These are phyloP conservation scores for Cucurbita moschata DNA, from an alignment of 306 rosid genomes.

Conservation along the genomic window DNA sequence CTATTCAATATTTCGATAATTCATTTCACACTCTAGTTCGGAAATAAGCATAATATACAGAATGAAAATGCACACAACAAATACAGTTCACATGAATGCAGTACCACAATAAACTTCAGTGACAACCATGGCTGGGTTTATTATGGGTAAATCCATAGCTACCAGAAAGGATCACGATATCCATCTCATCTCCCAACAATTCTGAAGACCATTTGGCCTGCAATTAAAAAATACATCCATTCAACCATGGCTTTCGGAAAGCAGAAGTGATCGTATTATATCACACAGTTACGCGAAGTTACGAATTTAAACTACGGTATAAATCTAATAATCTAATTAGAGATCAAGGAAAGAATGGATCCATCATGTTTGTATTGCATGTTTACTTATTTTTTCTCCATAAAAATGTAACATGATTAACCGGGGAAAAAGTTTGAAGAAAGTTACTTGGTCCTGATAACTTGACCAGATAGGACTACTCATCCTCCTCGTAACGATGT, in stretches of 20 bases:
- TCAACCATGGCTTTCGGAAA: neutral
- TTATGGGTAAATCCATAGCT: neutral
- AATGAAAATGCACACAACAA: neutral
- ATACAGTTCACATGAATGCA: neutral
- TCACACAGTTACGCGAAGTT: neutral
- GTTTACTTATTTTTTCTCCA: neutral
- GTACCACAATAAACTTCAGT: neutral
- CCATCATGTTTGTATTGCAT: neutral
- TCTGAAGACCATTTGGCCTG: neutral
- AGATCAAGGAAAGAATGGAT: neutral
- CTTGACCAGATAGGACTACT: conserved; percentile 3
- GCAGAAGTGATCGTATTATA: neutral
- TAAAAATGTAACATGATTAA: neutral
- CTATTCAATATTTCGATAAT: neutral
- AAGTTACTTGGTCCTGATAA: neutral
- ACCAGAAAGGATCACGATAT: neutral
- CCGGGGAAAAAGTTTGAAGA: neutral
- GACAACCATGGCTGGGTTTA: neutral
- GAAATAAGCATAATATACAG: neutral
- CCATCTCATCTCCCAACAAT: neutral
- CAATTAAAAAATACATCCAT: neutral
- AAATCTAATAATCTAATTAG: neutral
- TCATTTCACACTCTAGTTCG: neutral
- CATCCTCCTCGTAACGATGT: conserved; percentile 28
- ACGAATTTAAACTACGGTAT: neutral